Base-by-base conservation (phyloP, 208 protist genomes). In the Pavlovales sp. region DNA sequence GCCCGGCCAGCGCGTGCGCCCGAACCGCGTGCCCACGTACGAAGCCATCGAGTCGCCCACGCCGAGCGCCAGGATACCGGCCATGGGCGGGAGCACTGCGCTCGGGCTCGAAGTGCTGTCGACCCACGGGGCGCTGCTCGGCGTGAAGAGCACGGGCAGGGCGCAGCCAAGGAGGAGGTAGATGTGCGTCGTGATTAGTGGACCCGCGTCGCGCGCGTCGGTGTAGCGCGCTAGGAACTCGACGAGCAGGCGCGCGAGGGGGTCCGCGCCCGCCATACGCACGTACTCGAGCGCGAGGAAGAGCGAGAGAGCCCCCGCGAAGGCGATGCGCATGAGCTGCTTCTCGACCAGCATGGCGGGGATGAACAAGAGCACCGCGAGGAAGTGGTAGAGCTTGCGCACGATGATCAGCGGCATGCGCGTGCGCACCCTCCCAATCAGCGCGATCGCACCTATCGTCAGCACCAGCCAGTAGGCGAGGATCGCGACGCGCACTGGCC, bases 141-240 rank as follows among this genome's bases (percentile, higher is more conserved):
- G 67, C 22, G 47, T 30, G 34, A 88, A 57, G 79, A 80, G 82
- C 2, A 88, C 22, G 37, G 89, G 89, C 28, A 86, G 30, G 44
- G 89, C 89, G 79, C 89, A 91, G 39, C 89, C 89, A 0, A 86
- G 34, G 28, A 91, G 83, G 30, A 91, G 79, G 84, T 91, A 88
- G 22, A 75, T 28, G 42, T 90, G 88, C 36, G 83, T 86, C 20
- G 88, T 57, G 34, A 88, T 28, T 32, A 88, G n/a, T 7, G 76
- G 32, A 46, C 88, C 88, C 0, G 18, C 38, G 79, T 90, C 88
- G 75, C 88, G 88, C 1, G 8, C 26, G 66, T 90, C 88, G 44
- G 88, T 32, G 57, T 77, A 88, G 5, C 0, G 36, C 7, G 2
- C 32, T 44, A 82, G 37, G 75, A 88, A 88, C 14, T 8, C 32